Conservation (phyloP, 352 stramenopile species). For the Thraustochytrium sp. region DNA sequence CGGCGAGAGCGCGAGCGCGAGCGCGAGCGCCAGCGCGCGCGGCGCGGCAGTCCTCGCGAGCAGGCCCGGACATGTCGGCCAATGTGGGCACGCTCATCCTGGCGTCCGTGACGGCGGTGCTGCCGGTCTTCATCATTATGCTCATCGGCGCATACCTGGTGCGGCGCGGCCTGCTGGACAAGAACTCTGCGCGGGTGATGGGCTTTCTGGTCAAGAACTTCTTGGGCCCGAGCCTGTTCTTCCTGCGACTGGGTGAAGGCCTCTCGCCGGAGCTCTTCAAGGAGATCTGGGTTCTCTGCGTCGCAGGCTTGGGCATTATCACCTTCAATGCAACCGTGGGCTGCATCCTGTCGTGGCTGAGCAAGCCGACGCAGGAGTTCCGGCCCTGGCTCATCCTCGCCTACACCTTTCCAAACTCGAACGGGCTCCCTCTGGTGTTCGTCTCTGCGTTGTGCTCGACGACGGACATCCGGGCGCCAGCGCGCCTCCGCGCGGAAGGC, state of each 20-base stretch:
- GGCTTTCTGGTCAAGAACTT: not conserved
- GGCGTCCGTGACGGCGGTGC: not conserved
- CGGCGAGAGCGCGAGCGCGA: too few species aligned
- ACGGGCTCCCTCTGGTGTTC: not conserved
- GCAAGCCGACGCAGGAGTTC: not conserved
- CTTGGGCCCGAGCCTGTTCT: not conserved
- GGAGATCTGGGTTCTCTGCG: not conserved
- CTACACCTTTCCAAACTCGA: slow-evolving; percentile 3
- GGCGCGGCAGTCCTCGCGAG: too few species aligned
- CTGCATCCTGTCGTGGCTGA: not conserved
- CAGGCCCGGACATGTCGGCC: not conserved
- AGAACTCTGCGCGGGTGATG: not conserved
- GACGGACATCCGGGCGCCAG: not conserved
- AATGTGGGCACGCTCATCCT: not conserved
- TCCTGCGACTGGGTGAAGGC: not conserved
- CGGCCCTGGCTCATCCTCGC: not conserved
- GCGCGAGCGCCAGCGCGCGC: too few species aligned
- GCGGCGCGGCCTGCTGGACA: not conserved
- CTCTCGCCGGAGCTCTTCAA: not conserved
- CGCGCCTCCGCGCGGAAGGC: too few species aligned
- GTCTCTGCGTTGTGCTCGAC: not conserved
- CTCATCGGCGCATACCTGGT: not conserved
- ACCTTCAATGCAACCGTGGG: not conserved
- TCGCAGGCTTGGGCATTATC: not conserved
- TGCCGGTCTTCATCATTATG: not conserved